Evolutionary conservation across 2,329 filamentous ascomycete genomes (phyloP), one percentile per base, ranked within the genome.

Genomic region (Colletotrichum tanaceti): DNA sequence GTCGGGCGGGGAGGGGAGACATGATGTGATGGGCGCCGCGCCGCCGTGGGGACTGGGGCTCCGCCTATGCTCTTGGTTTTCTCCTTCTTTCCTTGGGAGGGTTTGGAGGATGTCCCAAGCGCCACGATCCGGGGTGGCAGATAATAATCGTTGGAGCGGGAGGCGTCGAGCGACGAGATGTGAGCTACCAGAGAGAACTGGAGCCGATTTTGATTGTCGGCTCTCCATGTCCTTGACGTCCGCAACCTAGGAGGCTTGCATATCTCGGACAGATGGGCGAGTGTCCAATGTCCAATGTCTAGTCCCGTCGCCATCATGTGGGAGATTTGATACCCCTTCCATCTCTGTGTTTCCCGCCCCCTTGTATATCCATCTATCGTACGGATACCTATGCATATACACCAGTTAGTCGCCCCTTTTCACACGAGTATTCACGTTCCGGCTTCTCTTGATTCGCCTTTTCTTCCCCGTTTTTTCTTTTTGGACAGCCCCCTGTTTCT

Each of bases 21-120:
- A 35, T 35, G 32, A 44, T 43, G 28, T 63, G 59, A 63, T 54
- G 59, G 59, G 59, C 28, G 47, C n/a, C 38, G 62, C 55, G 39
- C 38, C 60, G 28, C 62, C 54, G 62, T 58, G 52, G 64, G 63
- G 24, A 35, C 10, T n/a, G 50, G 35, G 55, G 38, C 47, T 50
- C 41, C 16, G 32, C 22, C 41, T 50, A 11, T 39, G 38, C 22
- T 38, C 44, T 22, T 55, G n/a, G 18, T 20, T 53, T 24, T 35
- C 7, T 5, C 18, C 18, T 35, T 16, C n/a, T 32, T 9, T 14
- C 22, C 10, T n/a, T 16, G 32, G 32, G 32, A 35, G 32, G 28
- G 28, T 32, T 32, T 32, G 28, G 28, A 32, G 28, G 28, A 35
- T 7, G 32, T 35, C 9, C 32, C 7, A 35, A 35, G 32, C 32